A percentile compares a stretch with the other conserved stretches of the same genome.
Evolutionary conservation across 192 early-diverging fungal genomes (phyloP).

Genomic region (Dimargaris xerosporica): DNA sequence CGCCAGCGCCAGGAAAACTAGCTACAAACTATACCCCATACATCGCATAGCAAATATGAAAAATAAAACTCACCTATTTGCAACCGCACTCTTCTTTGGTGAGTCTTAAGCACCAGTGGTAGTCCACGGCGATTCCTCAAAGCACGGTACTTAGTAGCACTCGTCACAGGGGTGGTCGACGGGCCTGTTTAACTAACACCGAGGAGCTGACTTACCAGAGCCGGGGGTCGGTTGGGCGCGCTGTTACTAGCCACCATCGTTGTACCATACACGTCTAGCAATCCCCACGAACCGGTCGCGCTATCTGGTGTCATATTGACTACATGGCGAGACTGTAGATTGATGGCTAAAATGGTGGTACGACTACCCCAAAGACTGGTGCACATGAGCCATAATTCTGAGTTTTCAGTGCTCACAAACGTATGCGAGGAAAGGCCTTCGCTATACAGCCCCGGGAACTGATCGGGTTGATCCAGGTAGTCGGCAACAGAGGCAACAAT

Average conservation of each 20-base stretch:
- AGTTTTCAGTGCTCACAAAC: background rate
- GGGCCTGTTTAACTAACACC: no score
- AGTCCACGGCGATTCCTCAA: no score
- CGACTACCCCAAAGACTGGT: constrained; percentile 26
- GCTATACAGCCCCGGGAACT: constrained; percentile 56
- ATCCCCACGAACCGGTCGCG: constrained; percentile 25
- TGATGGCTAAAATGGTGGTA: constrained; percentile 21
- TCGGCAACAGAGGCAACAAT: background rate
- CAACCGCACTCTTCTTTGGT: no score
- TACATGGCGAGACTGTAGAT: constrained; percentile 30
- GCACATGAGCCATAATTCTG: constrained; percentile 16
- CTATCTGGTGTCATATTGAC: constrained; percentile 31
- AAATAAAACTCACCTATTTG: no score
- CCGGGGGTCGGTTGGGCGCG: constrained; percentile 34
- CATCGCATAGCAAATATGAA: no score
- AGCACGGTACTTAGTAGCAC: no score
- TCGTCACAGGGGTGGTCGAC: no score
- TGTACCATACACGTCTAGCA: constrained; percentile 27
- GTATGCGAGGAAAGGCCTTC: constrained; percentile 19
- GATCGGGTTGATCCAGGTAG: constrained; percentile 17
- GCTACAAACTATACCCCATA: no score
- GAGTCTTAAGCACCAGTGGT: no score
- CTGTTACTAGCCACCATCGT: constrained; percentile 31
- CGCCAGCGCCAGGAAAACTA: no score
- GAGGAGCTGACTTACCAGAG: constrained; percentile 26